These are phyloP conservation scores for Phylloporus gajari DNA, from an alignment of 1,284 basidiomycete species.

Conservation along the genomic window DNA sequence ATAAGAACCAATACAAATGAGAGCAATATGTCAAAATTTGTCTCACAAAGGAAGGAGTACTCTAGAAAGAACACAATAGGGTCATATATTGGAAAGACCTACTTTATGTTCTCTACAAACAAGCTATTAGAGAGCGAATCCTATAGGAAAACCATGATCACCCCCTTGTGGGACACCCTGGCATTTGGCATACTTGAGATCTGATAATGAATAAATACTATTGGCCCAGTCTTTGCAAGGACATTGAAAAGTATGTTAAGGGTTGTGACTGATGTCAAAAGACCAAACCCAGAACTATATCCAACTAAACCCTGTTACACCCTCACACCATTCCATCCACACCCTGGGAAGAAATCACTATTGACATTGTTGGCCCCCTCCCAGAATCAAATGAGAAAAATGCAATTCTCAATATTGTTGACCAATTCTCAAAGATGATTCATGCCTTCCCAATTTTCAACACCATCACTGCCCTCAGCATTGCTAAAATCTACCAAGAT, in stretches of 20 bases:
- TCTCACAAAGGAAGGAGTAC: not conserved
- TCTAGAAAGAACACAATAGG: not conserved
- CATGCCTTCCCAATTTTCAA: not conserved
- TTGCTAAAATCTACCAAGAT: not conserved
- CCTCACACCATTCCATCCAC: not conserved
- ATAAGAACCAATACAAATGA: not conserved
- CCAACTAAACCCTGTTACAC: not conserved
- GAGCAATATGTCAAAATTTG: not conserved
- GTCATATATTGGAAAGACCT: not conserved
- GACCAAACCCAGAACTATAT: not conserved
- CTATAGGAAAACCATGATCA: not conserved
- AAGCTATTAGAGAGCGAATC: not conserved
- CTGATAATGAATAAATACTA: conserved; percentile 3
- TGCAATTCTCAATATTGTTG: conserved; percentile 50
- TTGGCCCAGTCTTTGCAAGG: not conserved
- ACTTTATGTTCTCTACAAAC: not conserved
- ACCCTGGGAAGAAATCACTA: not conserved
- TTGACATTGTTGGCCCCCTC: conserved; percentile 24
- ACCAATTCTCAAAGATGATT: conserved; percentile 45
- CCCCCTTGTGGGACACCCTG: not conserved
- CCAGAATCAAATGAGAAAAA: conserved; percentile 47
- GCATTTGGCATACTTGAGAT: not conserved
- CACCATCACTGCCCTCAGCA: not conserved
- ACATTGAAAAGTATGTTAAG: not conserved
- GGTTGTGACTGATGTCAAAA: conserved; percentile 11